These are phyloP conservation scores for Setaria viridis DNA, from an alignment of 202 grass and related monocot genomes.

Conservation along the genomic window DNA sequence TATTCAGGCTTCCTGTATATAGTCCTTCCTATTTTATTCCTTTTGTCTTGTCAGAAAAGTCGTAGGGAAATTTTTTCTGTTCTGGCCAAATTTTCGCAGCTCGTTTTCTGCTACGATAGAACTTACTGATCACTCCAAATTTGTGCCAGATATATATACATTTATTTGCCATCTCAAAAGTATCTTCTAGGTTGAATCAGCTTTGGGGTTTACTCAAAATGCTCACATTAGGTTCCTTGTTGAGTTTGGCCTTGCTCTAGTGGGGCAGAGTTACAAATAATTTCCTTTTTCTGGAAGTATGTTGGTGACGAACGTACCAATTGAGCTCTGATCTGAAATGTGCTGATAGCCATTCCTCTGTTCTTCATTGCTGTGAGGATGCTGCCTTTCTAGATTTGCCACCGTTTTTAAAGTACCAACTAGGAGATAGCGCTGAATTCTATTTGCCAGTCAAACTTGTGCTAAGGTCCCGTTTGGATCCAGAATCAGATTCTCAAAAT, in stretches of 20 bases:
- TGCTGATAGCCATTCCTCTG: too few species aligned
- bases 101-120: background rate
- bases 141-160: background rate
- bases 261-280: background rate
- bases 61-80: background rate
- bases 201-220: background rate
- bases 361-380: too few species aligned
- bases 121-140: background rate
- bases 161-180: background rate
- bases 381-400: too few species aligned
- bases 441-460: too few species aligned
- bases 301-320: background rate
- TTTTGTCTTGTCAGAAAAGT: slow-evolving; percentile 10
- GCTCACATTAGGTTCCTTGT: background rate
- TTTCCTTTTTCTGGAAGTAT: background rate
- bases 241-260: slow-evolving; percentile 1
- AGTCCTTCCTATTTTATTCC: background rate
- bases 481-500: too few species aligned
- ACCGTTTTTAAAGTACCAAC: too few species aligned
- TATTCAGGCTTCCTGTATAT: slow-evolving; percentile 39
- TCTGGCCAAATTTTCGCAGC: background rate
- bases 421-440: too few species aligned
- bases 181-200: background rate
- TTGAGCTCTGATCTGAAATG: background rate
- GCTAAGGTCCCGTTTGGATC: too few species aligned